These are phyloP conservation scores for Rhodotorula sp. DNA, from an alignment of 1,284 basidiomycete genomes.

Conservation along the genomic window DNA sequence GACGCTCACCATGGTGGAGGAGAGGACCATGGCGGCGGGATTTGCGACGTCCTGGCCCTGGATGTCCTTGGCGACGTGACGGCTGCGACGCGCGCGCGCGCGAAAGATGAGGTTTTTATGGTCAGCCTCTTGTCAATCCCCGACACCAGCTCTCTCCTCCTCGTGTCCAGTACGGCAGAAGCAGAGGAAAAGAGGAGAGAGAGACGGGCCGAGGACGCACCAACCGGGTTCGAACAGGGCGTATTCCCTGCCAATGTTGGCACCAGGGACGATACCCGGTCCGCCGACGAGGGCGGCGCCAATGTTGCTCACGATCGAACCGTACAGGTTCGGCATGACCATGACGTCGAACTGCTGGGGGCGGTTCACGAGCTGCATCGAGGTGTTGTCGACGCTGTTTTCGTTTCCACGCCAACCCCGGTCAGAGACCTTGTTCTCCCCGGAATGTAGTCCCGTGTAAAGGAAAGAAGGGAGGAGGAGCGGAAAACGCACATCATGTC, in stretches of 20 bases:
- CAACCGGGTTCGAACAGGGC: conserved; percentile 99
- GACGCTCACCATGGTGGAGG: conserved; percentile 97
- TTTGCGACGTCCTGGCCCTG: conserved; percentile 62
- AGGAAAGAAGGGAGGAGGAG: background rate
- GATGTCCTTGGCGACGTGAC: conserved; percentile 70
- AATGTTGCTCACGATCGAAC: conserved; percentile 97
- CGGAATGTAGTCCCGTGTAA: conserved; percentile 1
- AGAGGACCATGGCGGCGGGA: conserved; percentile 96
- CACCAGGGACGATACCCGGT: conserved; percentile 95
- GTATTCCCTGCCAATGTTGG: conserved; percentile 97
- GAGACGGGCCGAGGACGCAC: background rate
- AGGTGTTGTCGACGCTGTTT: conserved; percentile 45
- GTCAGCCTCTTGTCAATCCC: too few relatives aligned
- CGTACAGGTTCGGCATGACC: conserved; percentile 95
- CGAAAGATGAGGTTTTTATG: background rate
- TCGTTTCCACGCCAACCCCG: too few relatives aligned
- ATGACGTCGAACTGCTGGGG: conserved; percentile 92
- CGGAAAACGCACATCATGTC: conserved; percentile 83
- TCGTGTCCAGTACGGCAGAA: too few relatives aligned
- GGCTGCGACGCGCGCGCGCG: conserved; percentile 45
- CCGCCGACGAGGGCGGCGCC: conserved; percentile 97
- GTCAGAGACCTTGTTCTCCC: background rate
- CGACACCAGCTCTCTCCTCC: too few relatives aligned
- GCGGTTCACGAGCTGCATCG: conserved; percentile 41
- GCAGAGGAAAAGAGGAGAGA: too few relatives aligned